Percentiles rank a stretch among this genome's conserved stretches.
These are phyloP conservation scores for Cyberlindnera nakhonratchasimensis DNA, from an alignment of 805 yeast species.

Conservation along the genomic window DNA sequence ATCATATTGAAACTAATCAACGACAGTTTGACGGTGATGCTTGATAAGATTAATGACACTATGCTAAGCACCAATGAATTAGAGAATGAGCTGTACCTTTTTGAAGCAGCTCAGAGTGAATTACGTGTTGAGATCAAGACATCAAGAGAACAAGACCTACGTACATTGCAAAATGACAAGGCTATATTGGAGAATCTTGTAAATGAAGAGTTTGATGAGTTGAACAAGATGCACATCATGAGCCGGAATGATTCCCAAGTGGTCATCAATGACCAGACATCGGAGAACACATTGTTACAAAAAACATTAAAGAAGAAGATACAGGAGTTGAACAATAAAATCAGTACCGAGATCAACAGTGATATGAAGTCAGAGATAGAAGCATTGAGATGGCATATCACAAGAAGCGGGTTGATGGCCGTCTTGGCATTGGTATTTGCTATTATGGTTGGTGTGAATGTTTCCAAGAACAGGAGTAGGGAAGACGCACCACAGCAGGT, in stretches of 20 bases:
- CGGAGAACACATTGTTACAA: constrained; percentile 75
- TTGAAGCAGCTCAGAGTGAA: constrained; percentile 91
- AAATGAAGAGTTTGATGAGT: constrained; percentile 70
- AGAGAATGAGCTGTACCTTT: constrained; percentile 83
- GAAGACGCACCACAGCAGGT: constrained; percentile 34
- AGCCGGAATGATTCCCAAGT: constrained; percentile 76
- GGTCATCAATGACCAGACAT: constrained; percentile 80
- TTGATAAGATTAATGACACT: constrained; percentile 31
- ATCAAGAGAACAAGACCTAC: constrained; percentile 65
- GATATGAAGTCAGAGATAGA: constrained; percentile 86
- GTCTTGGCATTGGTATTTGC: constrained; percentile 62
- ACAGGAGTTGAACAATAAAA: constrained; percentile 81
- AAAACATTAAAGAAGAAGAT: constrained; percentile 64
- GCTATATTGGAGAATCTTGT: constrained; percentile 70
- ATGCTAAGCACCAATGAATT: constrained; percentile 54
- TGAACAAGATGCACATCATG: constrained; percentile 56
- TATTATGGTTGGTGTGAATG: constrained; percentile 50
- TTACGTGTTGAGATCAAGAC: constrained; percentile 72
- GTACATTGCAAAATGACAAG: constrained; percentile 61
- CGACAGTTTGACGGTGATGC: constrained; percentile 32
- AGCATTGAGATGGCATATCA: constrained; percentile 87
- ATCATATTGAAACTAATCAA: constrained; percentile 46
- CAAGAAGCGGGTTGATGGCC: constrained; percentile 81
- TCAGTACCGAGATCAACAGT: constrained; percentile 74
- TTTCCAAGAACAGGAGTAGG: constrained; percentile 34